A percentile compares a stretch with the other conserved stretches of the same genome.
phyloP scores from a whole-genome alignment of 768 basidiomycete species.

The Russula griseocarnosa region DNA sequence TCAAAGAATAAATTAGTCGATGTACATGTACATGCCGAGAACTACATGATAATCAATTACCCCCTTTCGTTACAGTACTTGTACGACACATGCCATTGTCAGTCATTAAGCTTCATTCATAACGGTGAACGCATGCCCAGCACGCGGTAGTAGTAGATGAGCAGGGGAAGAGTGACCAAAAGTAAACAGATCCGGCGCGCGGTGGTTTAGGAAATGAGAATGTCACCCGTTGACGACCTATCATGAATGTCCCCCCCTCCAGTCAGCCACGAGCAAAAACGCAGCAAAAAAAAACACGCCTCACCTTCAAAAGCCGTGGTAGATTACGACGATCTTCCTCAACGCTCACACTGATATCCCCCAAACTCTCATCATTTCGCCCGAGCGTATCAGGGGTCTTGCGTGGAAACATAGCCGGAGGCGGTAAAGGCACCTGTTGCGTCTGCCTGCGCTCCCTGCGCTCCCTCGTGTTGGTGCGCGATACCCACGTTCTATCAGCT shows the following conservation, averaged over 20 bases:
- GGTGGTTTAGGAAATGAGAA: background rate
- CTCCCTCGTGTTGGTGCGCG: background rate
- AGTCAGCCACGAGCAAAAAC: background rate
- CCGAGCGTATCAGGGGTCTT: background rate
- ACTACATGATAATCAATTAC: background rate
- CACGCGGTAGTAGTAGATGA: slow-evolving; percentile 1
- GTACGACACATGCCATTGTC: no score
- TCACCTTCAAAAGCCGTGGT: slow-evolving; percentile 19
- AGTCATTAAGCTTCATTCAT: background rate
- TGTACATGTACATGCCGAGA: background rate
- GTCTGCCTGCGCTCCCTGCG: background rate
- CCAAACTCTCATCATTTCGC: background rate
- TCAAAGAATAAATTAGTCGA: background rate
- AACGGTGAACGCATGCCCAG: background rate
- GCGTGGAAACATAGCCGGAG: background rate
- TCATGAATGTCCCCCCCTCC: background rate
- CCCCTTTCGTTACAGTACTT: background rate
- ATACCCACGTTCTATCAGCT: background rate
- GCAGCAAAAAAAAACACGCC: background rate
- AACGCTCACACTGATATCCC: background rate
- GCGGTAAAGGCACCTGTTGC: background rate
- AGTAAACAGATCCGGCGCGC: background rate
- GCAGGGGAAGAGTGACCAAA: background rate
- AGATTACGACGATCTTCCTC: background rate
- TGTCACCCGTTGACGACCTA: slow-evolving; percentile 25